Base-by-base conservation (phyloP, 2,329 filamentous ascomycete genomes). In the Hypoxylon sp. region DNA sequence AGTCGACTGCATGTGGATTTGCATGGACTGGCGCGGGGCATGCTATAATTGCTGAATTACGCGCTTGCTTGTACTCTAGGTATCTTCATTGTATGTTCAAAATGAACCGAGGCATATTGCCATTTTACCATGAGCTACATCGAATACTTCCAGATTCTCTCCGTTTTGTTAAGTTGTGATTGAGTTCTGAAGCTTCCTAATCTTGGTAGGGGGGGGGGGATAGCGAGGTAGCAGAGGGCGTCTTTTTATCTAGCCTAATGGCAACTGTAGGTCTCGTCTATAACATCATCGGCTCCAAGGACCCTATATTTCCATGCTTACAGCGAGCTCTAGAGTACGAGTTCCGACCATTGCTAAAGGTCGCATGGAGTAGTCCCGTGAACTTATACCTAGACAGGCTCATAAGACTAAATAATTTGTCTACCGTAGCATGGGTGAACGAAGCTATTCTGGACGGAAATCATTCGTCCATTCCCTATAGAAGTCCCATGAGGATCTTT, bases 31-130 rank as follows among this genome's bases (percentile, higher is more conserved):
- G 62, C 53, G 66, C 27, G 61, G 27, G 49, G 37, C 44, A 51
- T 60, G 51, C 59, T 60, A 48, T 31, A 53, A 37, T 61, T 61
- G 20, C 31, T 37, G 40, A 44, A 50, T 51, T 49, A 17, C 42
- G 17, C 22, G 46, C 20, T 57, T 69, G 20, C 46, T 67, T 67
- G 50, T 70, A 62, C 49, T 65, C 46, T 68, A 70, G 50, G 40
- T 66, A 42, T 61, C 31, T 11, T 31, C 25, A 57, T 35, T 66
- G 64, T 70, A 68, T 62, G 61, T 66, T 57, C 42, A 58, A 69
- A 42, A 58, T 40, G 37, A 59, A 62, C 14, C 22, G 37, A 54
- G 58, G 48, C 37, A 49, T 46, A 54, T 42, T 54, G 58, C 54
- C 33, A 42, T 54, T 54, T 37, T 30, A 40, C 11, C 20, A 17